These are phyloP conservation scores for Mycena rosella DNA, from an alignment of 768 basidiomycete species.

Conservation along the genomic window DNA sequence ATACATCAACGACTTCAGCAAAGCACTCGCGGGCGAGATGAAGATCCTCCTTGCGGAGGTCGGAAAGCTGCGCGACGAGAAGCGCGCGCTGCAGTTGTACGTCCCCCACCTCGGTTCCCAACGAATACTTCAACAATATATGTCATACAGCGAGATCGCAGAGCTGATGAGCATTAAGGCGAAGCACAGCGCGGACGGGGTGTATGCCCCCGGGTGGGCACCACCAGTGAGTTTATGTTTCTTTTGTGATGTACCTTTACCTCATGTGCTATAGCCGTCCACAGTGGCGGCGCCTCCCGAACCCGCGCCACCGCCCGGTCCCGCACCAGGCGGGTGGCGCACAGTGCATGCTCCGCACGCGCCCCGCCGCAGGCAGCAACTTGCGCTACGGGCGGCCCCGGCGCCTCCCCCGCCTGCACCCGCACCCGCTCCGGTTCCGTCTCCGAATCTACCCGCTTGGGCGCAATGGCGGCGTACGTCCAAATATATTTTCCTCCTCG, in stretches of 20 bases:
- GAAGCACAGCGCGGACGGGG: no score
- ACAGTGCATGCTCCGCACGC: constrained; percentile 58
- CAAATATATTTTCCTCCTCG: background rate
- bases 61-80: constrained; percentile 71
- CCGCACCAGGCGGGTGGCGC: constrained; percentile 67
- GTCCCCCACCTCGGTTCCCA: no score
- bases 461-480: constrained; percentile 69
- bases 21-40: constrained; percentile 72
- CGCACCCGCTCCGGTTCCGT: constrained; percentile 40
- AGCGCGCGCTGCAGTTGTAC: constrained; percentile 68
- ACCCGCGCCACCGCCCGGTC: constrained; percentile 46
- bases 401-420: constrained; percentile 43
- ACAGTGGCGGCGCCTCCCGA: background rate
- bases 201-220: no score
- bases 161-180: no score
- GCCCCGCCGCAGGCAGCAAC: constrained; percentile 30
- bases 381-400: constrained; percentile 38
- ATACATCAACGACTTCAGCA: constrained; percentile 74
- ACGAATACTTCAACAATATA: no score
- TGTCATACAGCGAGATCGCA: no score
- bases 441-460: constrained; percentile 60
- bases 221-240: no score
- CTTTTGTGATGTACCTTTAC: no score
- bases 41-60: constrained; percentile 72
- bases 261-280: no score